Conservation (phyloP, 2,329 filamentous ascomycete genomes). For the Calonectria leucothoes region DNA sequence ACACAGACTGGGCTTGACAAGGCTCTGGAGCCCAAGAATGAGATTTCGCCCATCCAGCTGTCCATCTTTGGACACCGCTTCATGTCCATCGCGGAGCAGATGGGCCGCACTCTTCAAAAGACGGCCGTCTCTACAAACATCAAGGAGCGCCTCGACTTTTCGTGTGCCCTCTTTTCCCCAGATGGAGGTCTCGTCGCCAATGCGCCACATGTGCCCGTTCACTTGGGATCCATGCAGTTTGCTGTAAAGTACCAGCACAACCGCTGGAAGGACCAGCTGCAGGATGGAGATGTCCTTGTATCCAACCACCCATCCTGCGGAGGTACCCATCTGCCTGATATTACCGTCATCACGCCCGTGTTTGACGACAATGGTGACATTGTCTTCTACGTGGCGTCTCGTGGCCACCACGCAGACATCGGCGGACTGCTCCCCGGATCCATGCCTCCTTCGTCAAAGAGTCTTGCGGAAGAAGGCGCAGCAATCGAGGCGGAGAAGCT, state of each 20-base stretch:
- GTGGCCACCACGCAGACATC: conserved; percentile 57
- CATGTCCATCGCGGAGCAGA: conserved; percentile 88
- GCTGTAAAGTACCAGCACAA: conserved; percentile 76
- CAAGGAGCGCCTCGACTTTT: conserved; percentile 85
- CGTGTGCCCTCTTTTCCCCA: conserved; percentile 81
- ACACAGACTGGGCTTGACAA: background rate
- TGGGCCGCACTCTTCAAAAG: conserved; percentile 84
- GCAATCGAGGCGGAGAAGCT: conserved; percentile 76
- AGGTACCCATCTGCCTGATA: conserved; percentile 53
- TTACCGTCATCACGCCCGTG: conserved; percentile 70
- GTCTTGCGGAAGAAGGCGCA: conserved; percentile 74
- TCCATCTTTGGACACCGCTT: conserved; percentile 84
- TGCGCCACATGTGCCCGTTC: conserved; percentile 80
- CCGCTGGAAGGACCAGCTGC: conserved; percentile 68
- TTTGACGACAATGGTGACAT: conserved; percentile 49
- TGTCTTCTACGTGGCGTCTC: conserved; percentile 44
- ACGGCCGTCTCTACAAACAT: conserved; percentile 83
- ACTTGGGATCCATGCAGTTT: conserved; percentile 83
- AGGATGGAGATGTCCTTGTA: conserved; percentile 50
- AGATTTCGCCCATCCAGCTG: conserved; percentile 77
- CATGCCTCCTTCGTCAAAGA: conserved; percentile 82
- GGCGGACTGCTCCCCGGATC: conserved; percentile 85
- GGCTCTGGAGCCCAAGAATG: conserved; percentile 21
- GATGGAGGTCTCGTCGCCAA: conserved; percentile 81
- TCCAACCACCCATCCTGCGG: conserved; percentile 50